Percentiles rank a stretch among this genome's conserved stretches.
These are phyloP conservation scores for Paecilomyces dactylethromorphus DNA, from an alignment of 2,329 filamentous ascomycete species.

Conservation along the genomic window DNA sequence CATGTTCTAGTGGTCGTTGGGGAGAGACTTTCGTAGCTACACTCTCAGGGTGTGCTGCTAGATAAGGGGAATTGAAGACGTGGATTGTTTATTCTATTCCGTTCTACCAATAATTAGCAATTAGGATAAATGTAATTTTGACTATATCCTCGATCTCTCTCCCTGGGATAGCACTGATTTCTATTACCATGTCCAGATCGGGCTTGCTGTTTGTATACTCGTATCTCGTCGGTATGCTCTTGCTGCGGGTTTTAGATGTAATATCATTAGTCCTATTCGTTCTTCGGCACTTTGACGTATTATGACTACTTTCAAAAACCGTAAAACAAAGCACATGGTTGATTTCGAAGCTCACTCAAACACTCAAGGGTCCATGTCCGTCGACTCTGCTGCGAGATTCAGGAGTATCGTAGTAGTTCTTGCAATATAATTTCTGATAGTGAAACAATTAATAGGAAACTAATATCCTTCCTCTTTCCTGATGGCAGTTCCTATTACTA, in stretches of 20 bases:
- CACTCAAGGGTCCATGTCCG: neutral
- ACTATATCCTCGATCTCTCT: neutral
- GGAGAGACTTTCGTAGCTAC: slow-evolving; percentile 23
- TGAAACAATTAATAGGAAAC: neutral
- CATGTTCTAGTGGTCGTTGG: slow-evolving; percentile 22
- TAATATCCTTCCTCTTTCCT: neutral
- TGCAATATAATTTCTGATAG: neutral
- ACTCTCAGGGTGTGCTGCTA: slow-evolving; percentile 9
- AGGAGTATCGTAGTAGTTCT: neutral
- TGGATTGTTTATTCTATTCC: neutral
- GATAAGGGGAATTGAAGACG: neutral
- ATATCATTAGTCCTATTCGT: too few species aligned
- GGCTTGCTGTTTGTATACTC: neutral
- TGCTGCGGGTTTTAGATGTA: neutral
- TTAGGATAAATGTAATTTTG: neutral
- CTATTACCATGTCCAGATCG: neutral
- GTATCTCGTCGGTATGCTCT: neutral
- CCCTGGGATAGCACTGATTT: neutral
- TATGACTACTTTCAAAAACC: neutral
- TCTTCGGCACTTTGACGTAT: neutral
- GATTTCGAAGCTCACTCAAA: neutral
- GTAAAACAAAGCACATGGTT: neutral
- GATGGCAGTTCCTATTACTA: neutral
- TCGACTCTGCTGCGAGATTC: neutral
- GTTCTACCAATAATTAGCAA: neutral